Evolutionary conservation across 495 filamentous ascomycete genomes (phyloP), one percentile per base, ranked within the genome.

Genomic region (Hypoxylon subgilvum): DNA sequence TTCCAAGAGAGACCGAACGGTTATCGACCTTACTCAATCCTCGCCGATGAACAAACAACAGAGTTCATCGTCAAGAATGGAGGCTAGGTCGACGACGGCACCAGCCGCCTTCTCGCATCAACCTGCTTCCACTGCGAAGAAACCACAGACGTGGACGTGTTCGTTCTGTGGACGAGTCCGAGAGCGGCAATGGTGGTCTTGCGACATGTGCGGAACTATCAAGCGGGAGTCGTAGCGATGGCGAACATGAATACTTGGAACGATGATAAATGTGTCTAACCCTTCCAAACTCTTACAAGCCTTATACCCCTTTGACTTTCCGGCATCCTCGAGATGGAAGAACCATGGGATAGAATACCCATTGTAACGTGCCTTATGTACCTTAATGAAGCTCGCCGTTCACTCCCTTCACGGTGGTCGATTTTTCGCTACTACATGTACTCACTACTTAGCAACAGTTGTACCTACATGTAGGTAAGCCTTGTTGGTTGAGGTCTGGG

Each of bases 141-240:
- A 76, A 46, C 67, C 77, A 35, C 76, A 79, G 10, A 79, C 87
- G 13, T 96, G 91, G 92, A 69, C 82, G 10, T 96, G 92, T 44
- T 72, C 76, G 32, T 74, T 71, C 17, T 92, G 89, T 55, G 82
- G 82, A 1, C 81, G 77, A 3, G 79, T 80, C 32, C 88, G 89
- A 79, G 85, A 90, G 49, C 75, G 74, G 17, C 80, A 87, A 53
- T 92, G 88, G 88, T 90, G 87, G 88, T 88, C 87, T n/a, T 91
- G 88, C 52, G 82, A 84, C 2, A 65, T 68, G 8, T 92, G 88
- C 65, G 86, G 88, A 10, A 77, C 66, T 14, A 82, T 92, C 81
- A 91, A 91, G 74, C 40, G 52, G 5, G 23, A 36, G 10, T 68
- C 61, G 22, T 55, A 44, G 28, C 54, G 30, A 46, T 35, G 22